These are phyloP conservation scores for Angophora floribunda DNA, from an alignment of 345 rosid genomes.

Conservation along the genomic window DNA sequence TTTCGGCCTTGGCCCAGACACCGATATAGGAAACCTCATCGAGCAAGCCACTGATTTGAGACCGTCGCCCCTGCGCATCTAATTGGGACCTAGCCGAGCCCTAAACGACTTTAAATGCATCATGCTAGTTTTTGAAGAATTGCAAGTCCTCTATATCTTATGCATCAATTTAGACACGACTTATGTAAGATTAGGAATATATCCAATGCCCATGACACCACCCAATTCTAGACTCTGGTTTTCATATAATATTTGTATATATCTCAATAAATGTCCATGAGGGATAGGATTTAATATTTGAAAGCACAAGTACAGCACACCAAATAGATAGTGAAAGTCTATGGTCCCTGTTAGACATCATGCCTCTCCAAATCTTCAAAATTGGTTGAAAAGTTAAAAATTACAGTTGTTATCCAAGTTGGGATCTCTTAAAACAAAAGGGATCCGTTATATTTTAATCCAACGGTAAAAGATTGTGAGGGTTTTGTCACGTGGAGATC, in stretches of 20 bases:
- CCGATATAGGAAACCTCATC: background rate
- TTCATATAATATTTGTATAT: background rate
- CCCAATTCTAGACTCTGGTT: background rate
- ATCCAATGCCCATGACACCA: background rate
- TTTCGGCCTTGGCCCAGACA: background rate
- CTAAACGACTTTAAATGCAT: background rate
- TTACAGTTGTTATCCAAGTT: background rate
- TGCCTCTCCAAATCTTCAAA: background rate
- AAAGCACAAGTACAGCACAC: background rate
- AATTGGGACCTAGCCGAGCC: background rate
- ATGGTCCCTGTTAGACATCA: background rate
- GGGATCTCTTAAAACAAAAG: background rate
- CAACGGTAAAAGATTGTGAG: background rate
- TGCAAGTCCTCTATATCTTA: background rate
- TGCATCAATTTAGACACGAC: background rate
- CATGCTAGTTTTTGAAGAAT: background rate
- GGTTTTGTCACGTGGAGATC: background rate
- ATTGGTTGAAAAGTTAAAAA: background rate
- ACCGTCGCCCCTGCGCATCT: background rate
- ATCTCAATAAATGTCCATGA: background rate
- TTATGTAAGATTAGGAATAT: background rate
- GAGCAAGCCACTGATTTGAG: background rate
- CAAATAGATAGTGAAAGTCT: background rate
- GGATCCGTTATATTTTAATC: background rate
- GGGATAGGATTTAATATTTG: background rate